Evolutionary conservation across 768 basidiomycete species (phyloP).

Genomic region (Rhodosporidiobolus odoratus): DNA sequence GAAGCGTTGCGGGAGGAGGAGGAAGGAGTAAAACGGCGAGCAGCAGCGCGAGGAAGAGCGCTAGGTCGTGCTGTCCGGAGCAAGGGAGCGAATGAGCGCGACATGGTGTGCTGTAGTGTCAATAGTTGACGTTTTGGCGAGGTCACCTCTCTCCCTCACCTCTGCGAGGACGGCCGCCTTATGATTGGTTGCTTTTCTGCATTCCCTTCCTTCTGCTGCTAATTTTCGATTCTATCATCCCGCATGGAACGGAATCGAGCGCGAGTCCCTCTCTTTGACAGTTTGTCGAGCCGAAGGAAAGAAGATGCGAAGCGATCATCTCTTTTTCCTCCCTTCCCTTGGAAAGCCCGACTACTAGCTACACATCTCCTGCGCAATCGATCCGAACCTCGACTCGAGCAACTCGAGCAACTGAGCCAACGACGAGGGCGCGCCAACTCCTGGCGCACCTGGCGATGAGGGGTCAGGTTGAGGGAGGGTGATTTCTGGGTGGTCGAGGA

Average conservation of each 20-base stretch:
- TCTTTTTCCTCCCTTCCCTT: not conserved
- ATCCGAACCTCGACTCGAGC: not conserved
- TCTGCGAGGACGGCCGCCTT: too few species aligned
- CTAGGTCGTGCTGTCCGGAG: not conserved
- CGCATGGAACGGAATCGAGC: too few species aligned
- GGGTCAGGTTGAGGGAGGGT: not conserved
- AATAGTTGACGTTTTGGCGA: too few species aligned
- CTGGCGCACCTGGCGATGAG: not conserved
- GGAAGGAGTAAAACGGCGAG: not conserved
- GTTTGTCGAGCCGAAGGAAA: not conserved
- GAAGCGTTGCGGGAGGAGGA: not conserved
- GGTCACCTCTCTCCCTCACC: too few species aligned
- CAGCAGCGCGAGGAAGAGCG: not conserved
- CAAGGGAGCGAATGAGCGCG: not conserved
- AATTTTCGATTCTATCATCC: not conserved
- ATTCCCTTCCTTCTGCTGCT: not conserved
- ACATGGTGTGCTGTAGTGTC: not conserved
- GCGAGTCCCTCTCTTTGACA: not conserved
- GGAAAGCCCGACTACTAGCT: not conserved
- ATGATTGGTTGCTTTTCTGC: too few species aligned
- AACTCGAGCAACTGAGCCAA: not conserved
- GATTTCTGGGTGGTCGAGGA: conserved; percentile 4
- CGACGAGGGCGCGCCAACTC: not conserved
- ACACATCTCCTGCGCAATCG: not conserved
- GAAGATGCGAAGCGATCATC: not conserved